These are phyloP conservation scores for Aphanomyces euteiches DNA, from an alignment of 352 stramenopile species.

Conservation along the genomic window DNA sequence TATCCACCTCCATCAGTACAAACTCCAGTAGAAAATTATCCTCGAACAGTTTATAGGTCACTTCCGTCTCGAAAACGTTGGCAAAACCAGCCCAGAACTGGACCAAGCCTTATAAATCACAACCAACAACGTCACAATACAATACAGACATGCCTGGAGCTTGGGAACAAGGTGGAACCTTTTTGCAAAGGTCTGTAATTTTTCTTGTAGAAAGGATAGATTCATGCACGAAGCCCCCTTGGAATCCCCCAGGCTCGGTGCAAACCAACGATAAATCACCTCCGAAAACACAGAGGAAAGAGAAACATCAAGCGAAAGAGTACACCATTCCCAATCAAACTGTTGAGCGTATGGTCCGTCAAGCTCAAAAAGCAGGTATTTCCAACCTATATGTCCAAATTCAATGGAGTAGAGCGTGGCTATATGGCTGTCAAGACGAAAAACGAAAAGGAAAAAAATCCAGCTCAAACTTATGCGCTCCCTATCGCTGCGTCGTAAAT, in stretches of 20 bases:
- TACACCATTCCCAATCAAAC: conserved; percentile 19
- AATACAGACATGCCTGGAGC: conserved; percentile 11
- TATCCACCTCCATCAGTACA: conserved; percentile 11
- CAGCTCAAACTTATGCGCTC: conserved; percentile 16
- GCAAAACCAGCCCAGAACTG: conserved; percentile 8
- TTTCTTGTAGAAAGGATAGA: neutral
- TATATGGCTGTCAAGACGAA: neutral
- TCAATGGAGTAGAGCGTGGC: conserved; percentile 14
- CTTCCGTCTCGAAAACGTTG: neutral
- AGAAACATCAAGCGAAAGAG: no score
- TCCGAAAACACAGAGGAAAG: neutral
- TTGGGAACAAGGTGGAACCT: neutral
- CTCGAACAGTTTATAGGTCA: neutral
- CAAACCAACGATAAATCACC: neutral
- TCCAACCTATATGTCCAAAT: neutral
- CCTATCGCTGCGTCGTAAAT: conserved; percentile 13
- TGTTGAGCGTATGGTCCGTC: conserved; percentile 4
- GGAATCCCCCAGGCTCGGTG: conserved; percentile 11
- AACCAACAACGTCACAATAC: neutral
- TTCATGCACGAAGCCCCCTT: neutral
- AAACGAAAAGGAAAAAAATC: neutral
- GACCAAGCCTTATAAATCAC: conserved; percentile 4
- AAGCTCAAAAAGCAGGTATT: conserved; percentile 23
- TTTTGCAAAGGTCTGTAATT: neutral
- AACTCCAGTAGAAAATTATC: neutral